These are phyloP conservation scores for Hura crepitans DNA, from an alignment of 441 rosid species.

Conservation along the genomic window DNA sequence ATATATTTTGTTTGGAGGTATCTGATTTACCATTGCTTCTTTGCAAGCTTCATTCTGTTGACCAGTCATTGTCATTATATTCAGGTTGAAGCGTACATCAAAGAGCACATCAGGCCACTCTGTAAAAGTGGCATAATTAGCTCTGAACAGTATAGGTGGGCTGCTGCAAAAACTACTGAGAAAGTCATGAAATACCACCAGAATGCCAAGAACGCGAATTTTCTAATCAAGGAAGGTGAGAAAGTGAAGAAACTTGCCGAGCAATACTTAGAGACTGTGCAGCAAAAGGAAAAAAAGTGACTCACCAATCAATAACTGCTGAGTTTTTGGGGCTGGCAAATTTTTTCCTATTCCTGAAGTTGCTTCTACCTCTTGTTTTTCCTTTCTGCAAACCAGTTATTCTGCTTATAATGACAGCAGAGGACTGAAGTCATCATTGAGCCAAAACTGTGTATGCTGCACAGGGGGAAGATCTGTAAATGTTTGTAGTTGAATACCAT, in stretches of 20 bases:
- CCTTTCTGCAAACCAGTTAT: neutral
- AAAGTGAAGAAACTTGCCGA: constrained; percentile 96
- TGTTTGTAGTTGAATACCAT: neutral
- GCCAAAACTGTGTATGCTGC: neutral
- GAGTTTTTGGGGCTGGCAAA: neutral
- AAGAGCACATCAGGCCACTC: constrained; percentile 93
- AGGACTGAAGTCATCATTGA: neutral
- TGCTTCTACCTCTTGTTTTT: neutral
- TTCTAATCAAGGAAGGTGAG: constrained; percentile 94
- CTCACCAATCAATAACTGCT: neutral
- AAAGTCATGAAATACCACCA: constrained; percentile 91
- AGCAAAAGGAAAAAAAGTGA: constrained; percentile 48
- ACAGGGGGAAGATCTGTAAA: neutral
- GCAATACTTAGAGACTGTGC: constrained; percentile 85
- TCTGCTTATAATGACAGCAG: neutral
- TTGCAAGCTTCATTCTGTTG: constrained; percentile 15
- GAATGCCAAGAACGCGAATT: constrained; percentile 78
- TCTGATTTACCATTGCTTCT: neutral
- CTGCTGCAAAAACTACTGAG: constrained; percentile 78
- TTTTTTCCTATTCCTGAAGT: neutral
- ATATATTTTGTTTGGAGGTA: neutral
- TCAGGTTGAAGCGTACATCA: constrained; percentile 92
- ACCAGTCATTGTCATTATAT: constrained; percentile 13
- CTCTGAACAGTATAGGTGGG: constrained; percentile 85
- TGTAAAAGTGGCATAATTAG: constrained; percentile 88